Conservation (phyloP, 2,329 filamentous ascomycete species). For the Ophiocordyceps camponoti-leonardi region DNA sequence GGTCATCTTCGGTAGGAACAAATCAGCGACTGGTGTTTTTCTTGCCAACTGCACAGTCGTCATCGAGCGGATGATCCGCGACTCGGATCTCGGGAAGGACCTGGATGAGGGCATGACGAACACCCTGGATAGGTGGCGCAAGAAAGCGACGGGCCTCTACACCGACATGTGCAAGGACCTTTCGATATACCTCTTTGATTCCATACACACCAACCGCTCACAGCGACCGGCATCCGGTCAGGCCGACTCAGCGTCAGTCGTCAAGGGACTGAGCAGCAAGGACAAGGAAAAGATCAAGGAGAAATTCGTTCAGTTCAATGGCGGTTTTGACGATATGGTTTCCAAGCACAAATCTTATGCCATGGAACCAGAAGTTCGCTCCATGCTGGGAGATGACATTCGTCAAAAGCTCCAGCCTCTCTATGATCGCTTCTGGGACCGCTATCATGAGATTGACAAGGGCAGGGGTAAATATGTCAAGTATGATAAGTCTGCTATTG, state of each 20-base stretch:
- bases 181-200: constrained; percentile 70
- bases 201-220: constrained; percentile 71
- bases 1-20: constrained; percentile 49
- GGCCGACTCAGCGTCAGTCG: constrained; percentile 66
- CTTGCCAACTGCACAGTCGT: constrained; percentile 76
- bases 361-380: constrained; percentile 83
- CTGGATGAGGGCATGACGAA: constrained; percentile 45
- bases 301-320: constrained; percentile 88
- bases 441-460: constrained; percentile 95
- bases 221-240: constrained; percentile 56
- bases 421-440: constrained; percentile 90
- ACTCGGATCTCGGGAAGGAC: constrained; percentile 60
- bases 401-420: constrained; percentile 85
- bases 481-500: constrained; percentile 76
- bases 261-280: constrained; percentile 72
- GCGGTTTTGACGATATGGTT: constrained; percentile 77
- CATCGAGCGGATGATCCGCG: constrained; percentile 67
- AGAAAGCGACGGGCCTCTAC: constrained; percentile 69
- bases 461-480: constrained; percentile 97
- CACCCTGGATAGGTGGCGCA: constrained; percentile 67
- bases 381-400: constrained; percentile 65
- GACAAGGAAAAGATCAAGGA: constrained; percentile 94
- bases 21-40: constrained; percentile 71
- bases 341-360: constrained; percentile 62
- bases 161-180: constrained; percentile 79